Evolutionary conservation across 2,329 filamentous ascomycete species (phyloP), one percentile per base, ranked within the genome.

Genomic region (Monosporascus sp.): DNA sequence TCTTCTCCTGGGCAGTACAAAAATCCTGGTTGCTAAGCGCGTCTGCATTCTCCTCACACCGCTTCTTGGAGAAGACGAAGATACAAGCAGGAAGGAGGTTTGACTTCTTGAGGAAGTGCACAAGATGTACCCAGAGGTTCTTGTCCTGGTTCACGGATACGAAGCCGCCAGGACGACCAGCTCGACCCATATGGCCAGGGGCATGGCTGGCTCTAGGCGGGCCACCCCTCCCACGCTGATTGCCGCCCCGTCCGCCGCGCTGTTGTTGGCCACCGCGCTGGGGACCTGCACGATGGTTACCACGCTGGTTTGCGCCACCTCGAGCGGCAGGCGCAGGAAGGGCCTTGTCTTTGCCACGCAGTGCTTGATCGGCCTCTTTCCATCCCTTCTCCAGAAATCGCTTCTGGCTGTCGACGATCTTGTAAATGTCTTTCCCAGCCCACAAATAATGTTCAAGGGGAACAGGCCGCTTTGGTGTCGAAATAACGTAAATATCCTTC

Each of bases 401-500:
- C 74, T 97, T 97, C 54, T 96, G 89, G 0, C 90, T 82, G 63
- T 95, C 90, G 15, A 99, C 94, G 62, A 99, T 97, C 71, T 96
- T 97, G 74, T 91, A 81, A 66, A 96, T 94, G 38, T 86, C 83
- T 69, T 97, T 97, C 53, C 87, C 88, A 5, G 91, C 92, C 94
- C 94, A 99, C 1, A 99, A 79, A 64, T 93, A 99, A 69, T 99
- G 94, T 64, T 99, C 94, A 2, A 99, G 75, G 0, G 94, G 94
- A 1, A 99, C 90, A 0, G 94, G 94, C 54, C 94, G 83, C 70
- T 99, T 99, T 0, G 92, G 86, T 0, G 94, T 99, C 0, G 94
- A 97, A 51, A 99, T 99, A 62, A 99, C 94, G 67, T 97, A 99
- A 36, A 99, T 97, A 64, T 99, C 89, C 72, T 97, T 97, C 73